Evolutionary conservation across 2,329 filamentous ascomycete genomes (phyloP), one percentile per base, ranked within the genome.

Genomic region (Epichloe typhina): DNA sequence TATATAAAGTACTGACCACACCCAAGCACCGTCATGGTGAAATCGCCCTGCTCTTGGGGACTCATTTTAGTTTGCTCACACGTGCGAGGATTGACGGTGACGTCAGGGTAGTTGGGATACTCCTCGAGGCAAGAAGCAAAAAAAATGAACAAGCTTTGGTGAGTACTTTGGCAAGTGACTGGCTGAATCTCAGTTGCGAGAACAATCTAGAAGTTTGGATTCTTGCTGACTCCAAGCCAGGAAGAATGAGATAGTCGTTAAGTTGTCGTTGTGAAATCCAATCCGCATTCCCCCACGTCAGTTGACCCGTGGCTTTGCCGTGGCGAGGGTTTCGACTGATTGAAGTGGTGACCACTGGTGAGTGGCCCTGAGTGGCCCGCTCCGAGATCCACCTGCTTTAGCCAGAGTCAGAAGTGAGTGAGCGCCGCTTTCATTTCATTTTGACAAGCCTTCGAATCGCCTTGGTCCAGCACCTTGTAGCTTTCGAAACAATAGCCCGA

Each of bases 21-120:
- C 60, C 88, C 88, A 52, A 95, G 75, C 55, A 93, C 80, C 54
- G 87, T 80, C 70, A 94, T 75, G 57, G 86, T 91, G 56, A 89
- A 76, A 58, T 74, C 72, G 60, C 65, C 63, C 52, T 69, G 68
- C 52, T 68, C 67, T 51, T 68, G 46, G 40, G 52, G 35, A 47
- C 46, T 53, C 52, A 53, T 53, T 35, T 35, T 23, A 45, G n/a
- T 38, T 48, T 35, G 38, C 33, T 15, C 41, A 19, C 12, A 17
- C 6, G 31, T 40, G 12, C 19, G 47, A 33, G 38, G 23, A 2
- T 35, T 40, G 6, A 5, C 21, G 31, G 40, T 44, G 39, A 44
- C 19, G 47, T 42, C 13, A 26, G 21, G 5, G 12, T 8, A 38
- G 8, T 13, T 49, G 23, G 12, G 26, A 7, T 26, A 35, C 35